Evolutionary conservation across 768 basidiomycete species (phyloP), one percentile per base, ranked within the genome.

Genomic region (Cyclocybe cylindracea): DNA sequence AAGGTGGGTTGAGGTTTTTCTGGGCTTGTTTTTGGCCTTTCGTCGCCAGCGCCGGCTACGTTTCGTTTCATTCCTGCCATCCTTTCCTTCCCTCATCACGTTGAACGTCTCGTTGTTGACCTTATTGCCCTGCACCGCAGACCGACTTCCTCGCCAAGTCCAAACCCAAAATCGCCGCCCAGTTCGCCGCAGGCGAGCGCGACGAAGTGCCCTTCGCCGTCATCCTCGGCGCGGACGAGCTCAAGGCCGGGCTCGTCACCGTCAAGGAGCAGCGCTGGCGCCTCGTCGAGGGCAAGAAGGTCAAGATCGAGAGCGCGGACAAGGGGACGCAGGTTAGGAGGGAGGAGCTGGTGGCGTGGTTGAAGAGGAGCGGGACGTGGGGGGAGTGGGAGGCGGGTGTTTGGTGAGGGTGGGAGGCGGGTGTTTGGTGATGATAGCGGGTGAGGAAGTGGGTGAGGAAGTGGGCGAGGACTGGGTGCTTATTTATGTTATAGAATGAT

Each of bases 161-260:
- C 48, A 98, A 97, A 67, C 95, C 97, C 0, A 98, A 98, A 66
- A 69, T 93, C 33, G 78, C 79, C 0, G 77, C 84, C 2, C 96
- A 99, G 64, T 98, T 96, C 65, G 89, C 89, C 16, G 86, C 87
- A 1, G 91, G 89, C 24, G 97, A 97, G 72, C 86, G 76, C 64
- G 95, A 98, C 62, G 87, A 92, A 57, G 91, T 92, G 39, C 96
- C 95, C 0, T 97, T 93, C 69, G 94, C 89, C 2, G 80, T 98
- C 51, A 91, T 98, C 57, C 73, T 98, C n/a, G 95, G 94, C 8
- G 81, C 79, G 1, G 87, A 89, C 50, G 97, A 99, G 73, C 72
- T 94, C 50, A 85, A 84, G 62, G 79, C 82, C 41, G 97, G 96
- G 5, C 71, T 89, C 37, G 94, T 97, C 31, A 82, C 86, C 35